phyloP scores from a whole-genome alignment of 2,329 filamentous ascomycete genomes.

The Ceratocystis diversiconidia region DNA sequence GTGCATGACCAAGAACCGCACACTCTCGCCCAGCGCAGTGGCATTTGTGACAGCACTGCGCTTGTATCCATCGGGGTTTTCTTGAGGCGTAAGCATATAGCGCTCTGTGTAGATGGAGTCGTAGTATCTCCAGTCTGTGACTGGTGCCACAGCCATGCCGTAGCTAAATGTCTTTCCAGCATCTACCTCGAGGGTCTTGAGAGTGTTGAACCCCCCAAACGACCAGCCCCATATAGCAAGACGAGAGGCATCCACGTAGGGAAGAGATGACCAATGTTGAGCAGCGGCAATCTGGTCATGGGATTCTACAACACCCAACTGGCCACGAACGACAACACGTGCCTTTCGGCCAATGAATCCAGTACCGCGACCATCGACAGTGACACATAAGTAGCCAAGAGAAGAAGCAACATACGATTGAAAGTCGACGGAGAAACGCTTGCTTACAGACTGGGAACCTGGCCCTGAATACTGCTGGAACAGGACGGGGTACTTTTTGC shows the following conservation, averaged over 20 bases:
- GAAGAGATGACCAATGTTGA: conserved; percentile 64
- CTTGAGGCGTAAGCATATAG: conserved; percentile 89
- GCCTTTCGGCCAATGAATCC: conserved; percentile 77
- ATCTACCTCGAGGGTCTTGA: conserved; percentile 89
- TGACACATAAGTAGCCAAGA: conserved; percentile 87
- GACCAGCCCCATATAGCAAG: conserved; percentile 98
- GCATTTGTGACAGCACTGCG: conserved; percentile 61
- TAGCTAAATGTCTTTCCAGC: conserved; percentile 84
- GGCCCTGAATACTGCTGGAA: conserved; percentile 94
- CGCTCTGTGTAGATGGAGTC: conserved; percentile 89
- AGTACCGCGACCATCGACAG: conserved; percentile 84
- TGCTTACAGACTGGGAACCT: conserved; percentile 76
- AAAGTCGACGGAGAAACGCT: conserved; percentile 72
- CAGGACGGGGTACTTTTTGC: conserved; percentile 80
- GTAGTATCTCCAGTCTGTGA: conserved; percentile 97
- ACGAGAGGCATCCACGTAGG: conserved; percentile 67
- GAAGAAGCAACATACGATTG: conserved; percentile 75
- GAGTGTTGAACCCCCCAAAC: conserved; percentile 85
- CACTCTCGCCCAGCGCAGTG: conserved; percentile 56
- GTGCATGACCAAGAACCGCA: conserved; percentile 90
- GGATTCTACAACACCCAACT: conserved; percentile 74
- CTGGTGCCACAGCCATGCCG: conserved; percentile 93
- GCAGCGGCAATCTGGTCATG: conserved; percentile 84
- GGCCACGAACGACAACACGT: conserved; percentile 66
- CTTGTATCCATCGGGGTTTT: conserved; percentile 65